These are phyloP conservation scores for Sesbania bispinosa DNA, from an alignment of 306 rosid genomes.

Conservation along the genomic window DNA sequence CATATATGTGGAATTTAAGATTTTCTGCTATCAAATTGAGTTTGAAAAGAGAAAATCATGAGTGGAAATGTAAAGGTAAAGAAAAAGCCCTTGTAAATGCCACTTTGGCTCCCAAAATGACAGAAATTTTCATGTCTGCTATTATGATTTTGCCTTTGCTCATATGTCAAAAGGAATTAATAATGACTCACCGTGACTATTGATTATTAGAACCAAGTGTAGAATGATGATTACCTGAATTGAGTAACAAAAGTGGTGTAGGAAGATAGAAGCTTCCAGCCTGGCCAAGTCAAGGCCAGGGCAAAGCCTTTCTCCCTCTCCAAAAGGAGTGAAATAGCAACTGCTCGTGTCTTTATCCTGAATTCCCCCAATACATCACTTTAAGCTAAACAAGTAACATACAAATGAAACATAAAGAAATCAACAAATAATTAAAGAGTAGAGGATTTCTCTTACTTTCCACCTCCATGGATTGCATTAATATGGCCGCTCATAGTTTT, in stretches of 20 bases:
- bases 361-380: conserved; percentile 10
- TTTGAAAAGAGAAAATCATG: no score
- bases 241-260: conserved; percentile 84
- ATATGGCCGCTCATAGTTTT: conserved; percentile 66
- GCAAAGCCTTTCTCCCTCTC: conserved; percentile 92
- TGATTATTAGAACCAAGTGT: not conserved
- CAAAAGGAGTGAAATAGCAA: conserved; percentile 85
- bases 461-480: conserved; percentile 98
- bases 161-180: not conserved
- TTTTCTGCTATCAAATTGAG: no score
- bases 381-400: not conserved
- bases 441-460: conserved; percentile 59
- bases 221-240: conserved; percentile 66
- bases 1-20: conserved; percentile 11
- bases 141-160: conserved; percentile 26
- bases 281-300: conserved; percentile 96
- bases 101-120: conserved; percentile 14
- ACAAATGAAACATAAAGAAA: not conserved
- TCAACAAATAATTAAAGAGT: not conserved
- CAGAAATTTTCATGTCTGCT: conserved; percentile 26
- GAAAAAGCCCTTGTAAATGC: no score
- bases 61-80: no score
- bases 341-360: conserved; percentile 75
- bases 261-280: conserved; percentile 80
- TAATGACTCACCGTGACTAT: conserved; percentile 7